Evolutionary conservation across 2,329 filamentous ascomycete species (phyloP).

Genomic region (Sporothrix dimorphospora): DNA sequence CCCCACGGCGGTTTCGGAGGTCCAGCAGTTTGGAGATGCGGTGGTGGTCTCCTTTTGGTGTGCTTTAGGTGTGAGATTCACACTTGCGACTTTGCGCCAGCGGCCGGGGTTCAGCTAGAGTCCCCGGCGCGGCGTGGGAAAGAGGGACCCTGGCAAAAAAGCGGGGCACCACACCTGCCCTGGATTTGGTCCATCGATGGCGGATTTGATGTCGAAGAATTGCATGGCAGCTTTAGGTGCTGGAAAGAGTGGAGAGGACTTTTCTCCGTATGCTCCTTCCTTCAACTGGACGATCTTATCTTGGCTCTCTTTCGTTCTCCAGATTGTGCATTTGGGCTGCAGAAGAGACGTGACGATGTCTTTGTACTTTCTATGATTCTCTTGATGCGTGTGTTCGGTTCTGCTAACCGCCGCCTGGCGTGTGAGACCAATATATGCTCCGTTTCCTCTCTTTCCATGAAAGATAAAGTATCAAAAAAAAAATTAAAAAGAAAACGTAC

Average conservation of each 20-base stretch:
- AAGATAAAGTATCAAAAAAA: too few relatives aligned
- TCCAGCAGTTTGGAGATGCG: conserved; percentile 17
- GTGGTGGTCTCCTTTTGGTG: not conserved
- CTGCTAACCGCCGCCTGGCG: too few relatives aligned
- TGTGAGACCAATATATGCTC: too few relatives aligned
- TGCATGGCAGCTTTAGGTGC: not conserved
- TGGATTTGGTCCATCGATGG: not conserved
- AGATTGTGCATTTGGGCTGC: not conserved
- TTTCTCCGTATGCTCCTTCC: not conserved
- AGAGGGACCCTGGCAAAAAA: not conserved
- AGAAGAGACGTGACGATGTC: too few relatives aligned
- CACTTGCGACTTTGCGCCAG: not conserved
- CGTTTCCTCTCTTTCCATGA: too few relatives aligned
- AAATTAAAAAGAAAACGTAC: too few relatives aligned
- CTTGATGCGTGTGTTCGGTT: too few relatives aligned
- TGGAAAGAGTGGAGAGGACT: not conserved
- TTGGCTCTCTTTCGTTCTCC: not conserved
- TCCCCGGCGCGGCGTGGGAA: conserved; percentile 27
- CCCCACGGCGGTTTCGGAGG: conserved; percentile 30
- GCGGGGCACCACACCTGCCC: conserved; percentile 1
- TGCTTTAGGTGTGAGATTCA: not conserved
- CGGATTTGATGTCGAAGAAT: conserved; percentile 2
- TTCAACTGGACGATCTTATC: not conserved
- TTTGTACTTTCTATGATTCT: not conserved
- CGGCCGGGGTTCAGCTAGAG: conserved; percentile 31